A percentile compares a stretch with the other conserved stretches of the same genome.
Evolutionary conservation across 164 flowering plant genomes (phyloP).

Genomic region (Nymphaea colorata): DNA sequence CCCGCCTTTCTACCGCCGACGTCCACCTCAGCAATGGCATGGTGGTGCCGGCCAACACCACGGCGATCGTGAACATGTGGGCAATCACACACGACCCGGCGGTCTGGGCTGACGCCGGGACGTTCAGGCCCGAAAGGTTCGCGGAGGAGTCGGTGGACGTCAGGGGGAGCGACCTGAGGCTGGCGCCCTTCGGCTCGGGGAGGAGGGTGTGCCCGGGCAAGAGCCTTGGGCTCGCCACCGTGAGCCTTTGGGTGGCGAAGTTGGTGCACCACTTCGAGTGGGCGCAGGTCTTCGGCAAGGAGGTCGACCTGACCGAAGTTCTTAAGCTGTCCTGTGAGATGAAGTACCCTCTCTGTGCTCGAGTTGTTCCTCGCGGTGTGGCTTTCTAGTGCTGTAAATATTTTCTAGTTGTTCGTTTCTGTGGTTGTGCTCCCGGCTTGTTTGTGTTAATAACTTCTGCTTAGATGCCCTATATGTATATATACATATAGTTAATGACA

Average conservation of each 20-base stretch:
- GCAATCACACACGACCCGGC: constrained; percentile 46
- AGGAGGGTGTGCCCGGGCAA: constrained; percentile 55
- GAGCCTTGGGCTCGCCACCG: constrained; percentile 34
- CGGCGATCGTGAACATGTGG: constrained; percentile 82
- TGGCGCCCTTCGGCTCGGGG: constrained; percentile 55
- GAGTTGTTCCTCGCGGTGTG: constrained; percentile 14
- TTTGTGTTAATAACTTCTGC: too few relatives aligned
- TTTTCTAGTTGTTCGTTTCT: too few relatives aligned
- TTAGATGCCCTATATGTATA: too few relatives aligned
- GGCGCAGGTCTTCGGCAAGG: constrained; percentile 12
- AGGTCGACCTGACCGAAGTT: constrained; percentile 28
- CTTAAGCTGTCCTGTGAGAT: constrained; percentile 48
- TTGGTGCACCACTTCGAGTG: constrained; percentile 32
- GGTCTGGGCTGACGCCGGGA: constrained; percentile 32
- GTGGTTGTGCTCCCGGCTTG: too few relatives aligned
- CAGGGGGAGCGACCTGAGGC: constrained; percentile 36
- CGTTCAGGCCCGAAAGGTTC: constrained; percentile 43
- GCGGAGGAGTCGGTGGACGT: constrained; percentile 24
- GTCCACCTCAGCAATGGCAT: constrained; percentile 39
- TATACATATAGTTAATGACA: too few relatives aligned
- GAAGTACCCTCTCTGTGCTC: constrained; percentile 29
- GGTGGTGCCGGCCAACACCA: constrained; percentile 40
- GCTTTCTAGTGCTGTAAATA: background rate
- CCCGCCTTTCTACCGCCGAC: constrained; percentile 34
- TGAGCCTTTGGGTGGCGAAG: constrained; percentile 41